Percentiles rank a stretch among this genome's conserved stretches.
Conservation (phyloP, 176 grass and related monocot species). For the Bromus sterilis region DNA sequence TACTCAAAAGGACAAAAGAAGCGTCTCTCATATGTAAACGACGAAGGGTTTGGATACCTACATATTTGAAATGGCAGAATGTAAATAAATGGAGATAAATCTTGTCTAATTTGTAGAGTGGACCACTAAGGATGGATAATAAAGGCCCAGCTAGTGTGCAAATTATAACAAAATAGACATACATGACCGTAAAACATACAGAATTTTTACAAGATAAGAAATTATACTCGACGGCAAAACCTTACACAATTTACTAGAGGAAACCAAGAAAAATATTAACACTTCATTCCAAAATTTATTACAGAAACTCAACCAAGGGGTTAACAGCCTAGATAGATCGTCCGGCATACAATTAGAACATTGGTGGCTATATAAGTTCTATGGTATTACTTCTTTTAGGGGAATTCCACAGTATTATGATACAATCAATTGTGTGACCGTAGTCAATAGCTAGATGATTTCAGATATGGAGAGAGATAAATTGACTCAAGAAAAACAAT, state of each 20-base stretch:
- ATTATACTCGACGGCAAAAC: background rate
- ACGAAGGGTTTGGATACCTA: constrained; percentile 89
- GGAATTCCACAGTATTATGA: background rate
- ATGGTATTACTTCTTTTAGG: background rate
- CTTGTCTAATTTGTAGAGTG: background rate
- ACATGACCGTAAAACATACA: background rate
- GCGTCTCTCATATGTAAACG: constrained; percentile 82
- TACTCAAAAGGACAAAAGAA: constrained; percentile 84
- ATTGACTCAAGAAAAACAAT: background rate
- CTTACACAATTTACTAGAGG: background rate
- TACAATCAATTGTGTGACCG: background rate
- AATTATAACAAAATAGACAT: background rate
- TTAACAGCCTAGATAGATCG: background rate
- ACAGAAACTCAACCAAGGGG: constrained; percentile 4
- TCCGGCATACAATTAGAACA: background rate
- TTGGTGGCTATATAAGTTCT: background rate
- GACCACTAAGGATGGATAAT: background rate
- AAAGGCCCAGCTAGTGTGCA: background rate
- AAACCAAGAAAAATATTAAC: background rate
- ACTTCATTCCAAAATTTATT: background rate
- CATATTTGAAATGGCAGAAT: constrained; percentile 1
- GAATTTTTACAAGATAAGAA: background rate
- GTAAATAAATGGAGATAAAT: background rate
- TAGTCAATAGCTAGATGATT: background rate
- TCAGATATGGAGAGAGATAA: background rate